These are phyloP conservation scores for Neopestalotiopsis sp. DNA, from an alignment of 2,329 filamentous ascomycete species.

Conservation along the genomic window DNA sequence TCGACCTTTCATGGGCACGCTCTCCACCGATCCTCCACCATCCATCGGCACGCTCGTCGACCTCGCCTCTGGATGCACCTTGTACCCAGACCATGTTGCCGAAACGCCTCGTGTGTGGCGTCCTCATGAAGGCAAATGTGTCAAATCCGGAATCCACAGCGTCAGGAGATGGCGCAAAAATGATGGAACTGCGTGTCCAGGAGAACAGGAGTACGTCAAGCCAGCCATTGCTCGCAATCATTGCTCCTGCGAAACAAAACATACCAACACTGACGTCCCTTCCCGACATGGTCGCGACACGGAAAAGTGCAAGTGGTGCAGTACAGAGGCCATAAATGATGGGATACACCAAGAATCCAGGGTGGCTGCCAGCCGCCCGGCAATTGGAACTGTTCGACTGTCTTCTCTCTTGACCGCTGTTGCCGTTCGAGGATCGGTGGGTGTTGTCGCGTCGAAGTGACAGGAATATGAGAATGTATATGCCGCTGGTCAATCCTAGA, in stretches of 20 bases:
- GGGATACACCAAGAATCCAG: conserved; percentile 70
- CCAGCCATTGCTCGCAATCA: conserved; percentile 61
- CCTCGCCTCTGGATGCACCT: conserved; percentile 24
- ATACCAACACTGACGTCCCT: conserved; percentile 55
- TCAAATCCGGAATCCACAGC: conserved; percentile 6
- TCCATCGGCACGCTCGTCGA: not conserved
- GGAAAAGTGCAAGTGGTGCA: conserved; percentile 67
- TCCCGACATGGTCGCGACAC: conserved; percentile 67
- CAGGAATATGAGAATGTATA: conserved; percentile 45
- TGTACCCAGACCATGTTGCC: conserved; percentile 39
- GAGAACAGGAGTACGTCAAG: conserved; percentile 61
- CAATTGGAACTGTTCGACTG: not conserved
- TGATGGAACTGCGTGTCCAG: conserved; percentile 17
- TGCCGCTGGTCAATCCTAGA: conserved; percentile 38
- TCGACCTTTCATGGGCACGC: not conserved
- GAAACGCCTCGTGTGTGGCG: conserved; percentile 29
- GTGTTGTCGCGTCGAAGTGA: conserved; percentile 31
- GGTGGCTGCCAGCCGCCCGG: conserved; percentile 39
- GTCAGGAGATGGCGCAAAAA: conserved; percentile 14
- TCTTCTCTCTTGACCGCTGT: not conserved
- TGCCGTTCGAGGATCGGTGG: not conserved
- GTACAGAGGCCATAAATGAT: conserved; percentile 74
- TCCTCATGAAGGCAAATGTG: conserved; percentile 34
- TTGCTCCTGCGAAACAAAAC: conserved; percentile 63
- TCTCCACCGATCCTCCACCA: conserved; percentile 25